Evolutionary conservation across 2,329 filamentous ascomycete species (phyloP).

Genomic region (Phoma sp.): DNA sequence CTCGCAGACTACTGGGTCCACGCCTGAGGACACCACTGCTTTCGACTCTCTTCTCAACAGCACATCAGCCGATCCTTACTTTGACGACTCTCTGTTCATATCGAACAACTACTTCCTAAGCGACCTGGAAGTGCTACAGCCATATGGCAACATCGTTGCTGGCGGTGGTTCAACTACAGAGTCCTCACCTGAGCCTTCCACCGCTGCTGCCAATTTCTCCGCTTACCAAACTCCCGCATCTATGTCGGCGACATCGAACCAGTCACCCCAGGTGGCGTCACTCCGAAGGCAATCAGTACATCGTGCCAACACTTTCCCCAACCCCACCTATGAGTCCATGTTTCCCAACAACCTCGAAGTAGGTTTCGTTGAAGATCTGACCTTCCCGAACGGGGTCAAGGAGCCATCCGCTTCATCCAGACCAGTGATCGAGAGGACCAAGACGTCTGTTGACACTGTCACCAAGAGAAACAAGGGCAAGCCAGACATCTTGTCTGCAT

Average conservation of each 20-base stretch:
- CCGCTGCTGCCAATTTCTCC: slow-evolving; percentile 23
- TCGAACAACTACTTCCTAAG: slow-evolving; percentile 50
- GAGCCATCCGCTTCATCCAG: slow-evolving; percentile 25
- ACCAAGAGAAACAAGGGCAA: slow-evolving; percentile 47
- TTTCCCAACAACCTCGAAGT: slow-evolving; percentile 45
- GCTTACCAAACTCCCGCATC: slow-evolving; percentile 34
- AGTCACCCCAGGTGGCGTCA: slow-evolving; percentile 36
- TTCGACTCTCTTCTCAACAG: slow-evolving; percentile 41
- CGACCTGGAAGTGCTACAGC: slow-evolving; percentile 48
- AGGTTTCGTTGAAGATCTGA: slow-evolving; percentile 47
- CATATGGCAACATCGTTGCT: slow-evolving; percentile 40
- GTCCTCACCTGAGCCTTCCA: slow-evolving; percentile 47
- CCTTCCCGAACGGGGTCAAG: slow-evolving; percentile 46
- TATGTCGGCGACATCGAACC: slow-evolving; percentile 26
- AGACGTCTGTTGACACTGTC: slow-evolving; percentile 23
- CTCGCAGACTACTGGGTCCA: slow-evolving; percentile 40
- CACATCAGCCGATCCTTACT: slow-evolving; percentile 43
- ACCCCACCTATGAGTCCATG: slow-evolving; percentile 45
- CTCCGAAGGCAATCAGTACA: slow-evolving; percentile 32
- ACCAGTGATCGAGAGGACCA: slow-evolving; percentile 25
- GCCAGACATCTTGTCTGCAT: slow-evolving; percentile 48
- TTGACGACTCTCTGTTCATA: slow-evolving; percentile 47
- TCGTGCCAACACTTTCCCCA: slow-evolving; percentile 43
- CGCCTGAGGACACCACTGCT: slow-evolving; percentile 39
- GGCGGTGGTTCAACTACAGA: slow-evolving; percentile 45